Evolutionary conservation across 2,329 filamentous ascomycete genomes (phyloP).

Genomic region (Penicillium sclerotigenum): DNA sequence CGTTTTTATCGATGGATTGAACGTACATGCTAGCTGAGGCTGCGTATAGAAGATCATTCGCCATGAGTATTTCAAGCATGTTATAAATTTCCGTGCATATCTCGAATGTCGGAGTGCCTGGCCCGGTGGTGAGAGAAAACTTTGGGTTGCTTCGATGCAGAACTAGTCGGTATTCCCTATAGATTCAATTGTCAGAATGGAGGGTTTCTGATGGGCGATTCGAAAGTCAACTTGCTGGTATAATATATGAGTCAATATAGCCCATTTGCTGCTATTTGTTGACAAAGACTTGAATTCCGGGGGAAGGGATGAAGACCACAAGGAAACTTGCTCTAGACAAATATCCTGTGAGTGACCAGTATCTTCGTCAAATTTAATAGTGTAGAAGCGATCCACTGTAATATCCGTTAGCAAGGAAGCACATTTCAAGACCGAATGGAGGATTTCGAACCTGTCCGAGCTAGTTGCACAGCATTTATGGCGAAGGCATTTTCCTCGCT

Average conservation of each 20-base stretch:
- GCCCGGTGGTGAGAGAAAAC: slow-evolving; percentile 11
- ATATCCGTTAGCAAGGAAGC: not conserved
- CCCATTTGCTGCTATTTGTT: slow-evolving; percentile 8
- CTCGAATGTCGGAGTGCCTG: slow-evolving; percentile 12
- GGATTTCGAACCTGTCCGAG: slow-evolving; percentile 10
- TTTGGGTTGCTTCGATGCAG: slow-evolving; percentile 12
- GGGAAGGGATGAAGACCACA: slow-evolving; percentile 8
- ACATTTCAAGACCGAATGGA: too few species aligned
- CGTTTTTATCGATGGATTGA: not conserved
- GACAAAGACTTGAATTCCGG: slow-evolving; percentile 7
- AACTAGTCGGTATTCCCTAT: slow-evolving; percentile 11
- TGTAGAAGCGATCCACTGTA: slow-evolving; percentile 11
- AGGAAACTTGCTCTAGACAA: slow-evolving; percentile 13
- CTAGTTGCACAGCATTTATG: slow-evolving; percentile 13
- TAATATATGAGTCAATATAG: slow-evolving; percentile 10
- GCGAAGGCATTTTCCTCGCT: slow-evolving; percentile 5
- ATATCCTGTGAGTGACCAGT: slow-evolving; percentile 9
- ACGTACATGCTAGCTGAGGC: slow-evolving; percentile 11
- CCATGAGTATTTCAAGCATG: slow-evolving; percentile 22
- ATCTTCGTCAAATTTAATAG: slow-evolving; percentile 7
- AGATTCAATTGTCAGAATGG: not conserved
- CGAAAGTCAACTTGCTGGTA: slow-evolving; percentile 7
- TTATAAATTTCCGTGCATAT: slow-evolving; percentile 18
- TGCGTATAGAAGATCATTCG: slow-evolving; percentile 13
- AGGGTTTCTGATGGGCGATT: too few species aligned